Base-by-base conservation (phyloP, 768 basidiomycete genomes). In the Hemileccinum rubropunctum region DNA sequence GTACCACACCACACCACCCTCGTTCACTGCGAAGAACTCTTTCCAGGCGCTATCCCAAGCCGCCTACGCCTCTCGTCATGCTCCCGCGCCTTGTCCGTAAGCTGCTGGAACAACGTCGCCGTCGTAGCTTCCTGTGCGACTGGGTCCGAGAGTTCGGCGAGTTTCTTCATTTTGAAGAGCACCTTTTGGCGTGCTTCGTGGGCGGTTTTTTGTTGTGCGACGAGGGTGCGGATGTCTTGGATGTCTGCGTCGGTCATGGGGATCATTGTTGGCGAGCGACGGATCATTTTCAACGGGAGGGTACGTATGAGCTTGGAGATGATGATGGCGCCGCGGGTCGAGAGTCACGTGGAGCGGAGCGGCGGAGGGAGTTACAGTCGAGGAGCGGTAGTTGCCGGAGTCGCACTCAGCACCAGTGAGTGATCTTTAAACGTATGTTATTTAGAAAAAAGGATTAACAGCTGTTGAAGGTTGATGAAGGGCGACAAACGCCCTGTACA, bases 191-290 rank as follows among this genome's bases (percentile, higher is more conserved):
- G 71, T 26, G 64, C 63, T 2, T 70, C 64, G 14, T 65, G 63
- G 5, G 77, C 74, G 8, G 68, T 59, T 53, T 75, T 79, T 52
- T 80, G 77, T 55, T 77, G 70, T 4, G 81, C 59, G 17, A 77
- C 72, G 60, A 84, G 66, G 42, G 84, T 80, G 36, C 88, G 81
- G 36, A 91, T 73, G 53, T 89, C 88, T 71, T 91, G 85, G 26
- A 92, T 84, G 64, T 91, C 90, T 18, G 75, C 66, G 65, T 91
- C 88, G 52, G 74, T 80, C 80, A 92, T 82, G 26, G 77, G 79
- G 55, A 92, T 86, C 48, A 86, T 75, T 1, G 89, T 89, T 6
- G 90, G 88, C 18, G 77, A 75, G 42, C 89, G 76, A 43, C 90
- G 82, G 62, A 92, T 87, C 90, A 92, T 83, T 6, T 20, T 36